These are phyloP conservation scores for Acaromyces ingoldii DNA, from an alignment of 1,284 basidiomycete genomes.

Conservation along the genomic window DNA sequence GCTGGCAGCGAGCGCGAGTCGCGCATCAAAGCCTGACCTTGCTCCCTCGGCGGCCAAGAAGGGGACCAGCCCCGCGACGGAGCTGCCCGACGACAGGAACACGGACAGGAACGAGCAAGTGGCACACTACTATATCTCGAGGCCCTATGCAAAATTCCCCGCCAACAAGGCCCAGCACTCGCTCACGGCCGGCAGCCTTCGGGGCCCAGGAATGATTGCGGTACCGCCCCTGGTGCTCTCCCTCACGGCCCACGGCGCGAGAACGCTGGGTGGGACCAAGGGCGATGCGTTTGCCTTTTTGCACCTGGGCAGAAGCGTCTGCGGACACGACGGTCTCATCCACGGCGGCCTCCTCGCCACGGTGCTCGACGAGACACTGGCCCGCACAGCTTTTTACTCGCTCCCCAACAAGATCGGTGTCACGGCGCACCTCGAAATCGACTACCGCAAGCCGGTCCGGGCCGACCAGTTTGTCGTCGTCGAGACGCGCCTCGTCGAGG, in stretches of 20 bases:
- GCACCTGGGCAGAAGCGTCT: slow-evolving; percentile 78
- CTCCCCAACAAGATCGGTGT: slow-evolving; percentile 86
- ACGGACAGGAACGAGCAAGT: slow-evolving; percentile 10
- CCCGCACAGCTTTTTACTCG: slow-evolving; percentile 60
- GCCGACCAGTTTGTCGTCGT: slow-evolving; percentile 59
- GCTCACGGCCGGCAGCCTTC: slow-evolving; percentile 74
- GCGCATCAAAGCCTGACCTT: slow-evolving; percentile 13
- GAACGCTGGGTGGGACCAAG: slow-evolving; percentile 28
- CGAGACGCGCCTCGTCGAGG: slow-evolving; percentile 62
- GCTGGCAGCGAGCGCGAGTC: slow-evolving; percentile 19
- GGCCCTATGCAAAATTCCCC: slow-evolving; percentile 68
- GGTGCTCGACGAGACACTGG: slow-evolving; percentile 79
- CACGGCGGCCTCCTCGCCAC: slow-evolving; percentile 90
- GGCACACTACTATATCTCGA: slow-evolving; percentile 49
- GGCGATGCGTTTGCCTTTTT: slow-evolving; percentile 57
- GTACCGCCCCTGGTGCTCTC: slow-evolving; percentile 39
- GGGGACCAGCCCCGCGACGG: slow-evolving; percentile 10
- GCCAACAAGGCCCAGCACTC: slow-evolving; percentile 69
- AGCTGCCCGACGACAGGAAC: neutral
- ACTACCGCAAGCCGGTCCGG: slow-evolving; percentile 50
- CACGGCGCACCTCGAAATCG: slow-evolving; percentile 61
- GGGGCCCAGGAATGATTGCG: slow-evolving; percentile 61
- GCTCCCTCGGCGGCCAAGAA: slow-evolving; percentile 21
- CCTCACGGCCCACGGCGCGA: slow-evolving; percentile 38
- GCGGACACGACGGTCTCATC: slow-evolving; percentile 84